phyloP scores from a whole-genome alignment of 2,329 filamentous ascomycete species.

The Trichoderma sp. region DNA sequence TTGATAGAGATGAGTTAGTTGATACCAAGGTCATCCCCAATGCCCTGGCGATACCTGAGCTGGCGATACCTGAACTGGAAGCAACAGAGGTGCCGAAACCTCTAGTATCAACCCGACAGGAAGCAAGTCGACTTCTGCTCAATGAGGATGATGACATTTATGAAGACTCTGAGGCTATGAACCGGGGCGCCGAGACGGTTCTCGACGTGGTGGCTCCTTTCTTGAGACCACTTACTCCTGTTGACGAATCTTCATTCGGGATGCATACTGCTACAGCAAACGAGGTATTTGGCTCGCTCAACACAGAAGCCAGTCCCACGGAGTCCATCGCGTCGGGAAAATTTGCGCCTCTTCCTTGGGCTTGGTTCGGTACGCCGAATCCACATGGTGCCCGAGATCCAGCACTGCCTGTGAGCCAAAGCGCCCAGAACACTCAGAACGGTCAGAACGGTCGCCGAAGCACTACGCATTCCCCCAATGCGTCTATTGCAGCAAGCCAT shows the following conservation, averaged over 20 bases:
- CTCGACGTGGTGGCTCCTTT: constrained; percentile 56
- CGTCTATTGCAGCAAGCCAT: constrained; percentile 1
- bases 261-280: constrained; percentile 58
- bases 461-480: constrained; percentile 20
- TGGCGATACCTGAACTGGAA: not conserved
- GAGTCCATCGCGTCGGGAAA: constrained; percentile 39
- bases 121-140: not conserved
- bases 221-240: constrained; percentile 51
- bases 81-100: not conserved
- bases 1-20: not conserved
- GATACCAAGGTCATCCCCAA: not conserved
- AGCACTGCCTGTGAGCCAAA: constrained; percentile 32
- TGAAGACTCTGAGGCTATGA: constrained; percentile 25
- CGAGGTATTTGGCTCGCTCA: constrained; percentile 52
- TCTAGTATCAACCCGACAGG: not conserved
- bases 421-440: constrained; percentile 33
- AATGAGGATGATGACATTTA: not conserved
- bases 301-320: constrained; percentile 40
- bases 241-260: constrained; percentile 56
- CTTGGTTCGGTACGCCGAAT: constrained; percentile 50
- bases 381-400: constrained; percentile 36
- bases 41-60: not conserved
- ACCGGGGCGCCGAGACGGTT: constrained; percentile 47
- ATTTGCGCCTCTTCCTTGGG: constrained; percentile 54
- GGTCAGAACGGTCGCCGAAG: constrained; percentile 10